Conservation (phyloP, 495 filamentous ascomycete species). For the Geoglossum glabrum region DNA sequence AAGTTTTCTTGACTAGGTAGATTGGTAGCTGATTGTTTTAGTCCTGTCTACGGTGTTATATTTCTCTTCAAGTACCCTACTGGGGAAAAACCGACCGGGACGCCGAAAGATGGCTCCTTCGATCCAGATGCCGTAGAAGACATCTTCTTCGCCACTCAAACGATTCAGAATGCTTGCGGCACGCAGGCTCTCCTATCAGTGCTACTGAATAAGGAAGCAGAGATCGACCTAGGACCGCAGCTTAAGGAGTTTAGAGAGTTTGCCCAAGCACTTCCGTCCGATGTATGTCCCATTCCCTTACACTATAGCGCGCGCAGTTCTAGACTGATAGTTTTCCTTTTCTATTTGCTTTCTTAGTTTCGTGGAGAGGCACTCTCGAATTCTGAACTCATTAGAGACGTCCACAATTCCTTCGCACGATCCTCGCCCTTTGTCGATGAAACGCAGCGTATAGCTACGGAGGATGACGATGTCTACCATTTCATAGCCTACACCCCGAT, state of each 20-base stretch:
- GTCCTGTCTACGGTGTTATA: slow-evolving; percentile 88
- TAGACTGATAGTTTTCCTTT: slow-evolving; percentile 36
- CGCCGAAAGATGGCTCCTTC: slow-evolving; percentile 56
- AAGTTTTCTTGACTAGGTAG: not conserved
- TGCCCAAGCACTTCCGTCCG: slow-evolving; percentile 66
- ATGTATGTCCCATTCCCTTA: slow-evolving; percentile 21
- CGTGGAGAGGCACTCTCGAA: slow-evolving; percentile 48
- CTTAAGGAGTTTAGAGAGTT: slow-evolving; percentile 78
- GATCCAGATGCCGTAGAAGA: slow-evolving; percentile 50
- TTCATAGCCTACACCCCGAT: slow-evolving; percentile 90
- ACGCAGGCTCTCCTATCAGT: slow-evolving; percentile 90
- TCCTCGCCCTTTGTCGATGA: slow-evolving; percentile 84
- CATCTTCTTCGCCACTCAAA: slow-evolving; percentile 91
- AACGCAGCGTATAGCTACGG: slow-evolving; percentile 37
- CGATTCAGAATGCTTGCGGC: slow-evolving; percentile 97
- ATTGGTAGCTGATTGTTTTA: slow-evolving; percentile 11
- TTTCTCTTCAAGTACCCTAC: slow-evolving; percentile 98
- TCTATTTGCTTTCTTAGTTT: slow-evolving; percentile 20
- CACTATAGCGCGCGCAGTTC: slow-evolving; percentile 9
- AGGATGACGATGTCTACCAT: slow-evolving; percentile 75
- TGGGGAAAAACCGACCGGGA: slow-evolving; percentile 38
- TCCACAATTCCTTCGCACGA: slow-evolving; percentile 84
- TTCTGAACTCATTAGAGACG: slow-evolving; percentile 65
- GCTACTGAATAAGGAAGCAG: slow-evolving; percentile 59
- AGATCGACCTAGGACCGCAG: slow-evolving; percentile 36